Evolutionary conservation across 2,329 filamentous ascomycete species (phyloP), one percentile per base, ranked within the genome.

Genomic region (Helotiales sp.): DNA sequence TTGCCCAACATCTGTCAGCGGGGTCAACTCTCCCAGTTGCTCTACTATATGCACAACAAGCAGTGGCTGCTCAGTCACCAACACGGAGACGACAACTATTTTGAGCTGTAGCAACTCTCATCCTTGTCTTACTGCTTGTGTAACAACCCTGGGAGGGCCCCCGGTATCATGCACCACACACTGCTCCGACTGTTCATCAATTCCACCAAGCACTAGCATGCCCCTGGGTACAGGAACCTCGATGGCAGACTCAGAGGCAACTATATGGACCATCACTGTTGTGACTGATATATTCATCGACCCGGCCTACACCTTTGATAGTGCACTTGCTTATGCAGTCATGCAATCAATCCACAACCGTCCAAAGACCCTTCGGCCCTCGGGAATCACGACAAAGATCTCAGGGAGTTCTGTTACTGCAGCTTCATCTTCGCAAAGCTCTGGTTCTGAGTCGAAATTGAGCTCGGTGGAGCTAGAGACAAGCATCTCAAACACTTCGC

Each of bases 121-220:
- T 17, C 37, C 34, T 17, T 60, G 37, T 15, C 57, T 60, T n/a
- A 60, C 57, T 6, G 57, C 34, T 17, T 60, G 57, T 47, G 37
- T 13, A 28, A 40, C 40, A n/a, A 60, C 57, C 15, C 11, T 60
- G 15, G 37, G 37, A 17, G 57, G 32, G 7, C 24, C 10, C 0
- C 57, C 30, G 6, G 37, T 45, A 11, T 6, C 20, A 13, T 60
- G 57, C 24, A 22, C 37, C 0, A 60, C 57, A 2, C 11, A 60
- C 37, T 43, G 57, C 17, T n/a, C 22, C 26, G 34, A 26, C 24
- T 47, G 57, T 15, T 8, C 37, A 28, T 28, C 57, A 17, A 24
- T 3, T 15, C 17, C 24, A 17, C 26, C 22, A 17, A 60, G 20
- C 30, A 26, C 37, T n/a, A n/a, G 22, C 17, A 28, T 24, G 8